Percentiles rank a stretch among this genome's conserved stretches.
Evolutionary conservation across 352 stramenopile species (phyloP).

Genomic region (Peronospora farinosa): DNA sequence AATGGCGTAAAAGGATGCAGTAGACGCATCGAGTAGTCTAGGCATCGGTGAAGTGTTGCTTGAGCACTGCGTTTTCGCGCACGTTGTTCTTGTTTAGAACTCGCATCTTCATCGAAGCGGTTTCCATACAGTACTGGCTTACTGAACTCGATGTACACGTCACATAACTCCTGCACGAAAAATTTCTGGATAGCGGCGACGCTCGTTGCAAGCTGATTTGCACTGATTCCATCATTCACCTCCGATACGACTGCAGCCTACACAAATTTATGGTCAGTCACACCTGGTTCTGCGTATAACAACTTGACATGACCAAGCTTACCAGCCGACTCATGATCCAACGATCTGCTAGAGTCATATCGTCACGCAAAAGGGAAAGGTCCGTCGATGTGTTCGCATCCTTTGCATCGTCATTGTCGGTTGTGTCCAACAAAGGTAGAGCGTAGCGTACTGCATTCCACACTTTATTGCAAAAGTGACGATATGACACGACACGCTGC

Average conservation of each 20-base stretch:
- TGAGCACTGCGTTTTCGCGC: conserved; percentile 77
- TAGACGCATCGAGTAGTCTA: conserved; percentile 94
- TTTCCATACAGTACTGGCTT: conserved; percentile 80
- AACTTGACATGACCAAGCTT: conserved; percentile 4
- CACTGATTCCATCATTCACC: conserved; percentile 59
- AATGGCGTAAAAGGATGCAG: conserved; percentile 99
- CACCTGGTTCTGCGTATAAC: background rate
- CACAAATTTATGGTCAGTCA: conserved; percentile 2
- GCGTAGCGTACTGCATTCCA: conserved; percentile 83
- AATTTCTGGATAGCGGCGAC: conserved; percentile 71
- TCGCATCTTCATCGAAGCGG: conserved; percentile 32
- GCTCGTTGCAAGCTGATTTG: conserved; percentile 62
- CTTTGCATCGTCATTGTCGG: background rate
- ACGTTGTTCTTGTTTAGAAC: conserved; percentile 35
- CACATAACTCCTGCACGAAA: conserved; percentile 83
- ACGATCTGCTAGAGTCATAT: conserved; percentile 60
- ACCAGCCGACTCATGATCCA: conserved; percentile 85
- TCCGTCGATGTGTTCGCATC: conserved; percentile 9
- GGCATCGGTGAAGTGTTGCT: conserved; percentile 88
- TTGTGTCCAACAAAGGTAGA: conserved; percentile 48
- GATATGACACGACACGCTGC: conserved; percentile 74
- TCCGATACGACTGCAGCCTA: conserved; percentile 50
- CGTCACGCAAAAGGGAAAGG: conserved; percentile 25
- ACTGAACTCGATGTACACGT: conserved; percentile 87
- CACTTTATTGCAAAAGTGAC: conserved; percentile 88